Base-by-base conservation (phyloP, 371 early-diverging fungal species). In the Mucor mucedo region DNA sequence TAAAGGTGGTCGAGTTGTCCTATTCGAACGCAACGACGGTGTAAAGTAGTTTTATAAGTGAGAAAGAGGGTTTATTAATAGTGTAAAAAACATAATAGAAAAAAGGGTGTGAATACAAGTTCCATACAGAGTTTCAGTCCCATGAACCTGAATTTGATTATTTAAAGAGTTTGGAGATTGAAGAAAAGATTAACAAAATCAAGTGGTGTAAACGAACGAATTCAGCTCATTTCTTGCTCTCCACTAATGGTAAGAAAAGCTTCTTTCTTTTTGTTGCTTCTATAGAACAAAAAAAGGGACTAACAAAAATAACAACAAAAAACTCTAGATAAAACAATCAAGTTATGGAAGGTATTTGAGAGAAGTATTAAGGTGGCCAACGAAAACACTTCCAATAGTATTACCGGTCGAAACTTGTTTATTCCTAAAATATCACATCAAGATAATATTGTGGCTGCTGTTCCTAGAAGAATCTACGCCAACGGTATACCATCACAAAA, bases 111-210 rank as follows among this genome's bases (percentile, higher is more conserved):
- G 99, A 98, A 76, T 99, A 98, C 88, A 94, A 94, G 81, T 98
- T 99, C 73, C 94, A 94, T 71, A 97, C 99, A 47, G 99, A 98
- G 78, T 98, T 98, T 71, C 98, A 98, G 76, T 98, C 98, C 58
- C 99, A 99, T 83, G 96, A 98, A 76, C 95, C 98, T 38, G 98
- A 98, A 85, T 99, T 99, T 72, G 99, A 99, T 81, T 99, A 98
- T 77, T 87, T 99, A 60, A 98, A 99, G 85, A 95, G 95, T 85
- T 87, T 98, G 76, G 99, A 99, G 75, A 98, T 99, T 62, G 96
- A 98, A 76, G 99, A 99, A 72, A 98, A 98, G 79, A 98, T 99
- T 79, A 98, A 98, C 80, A 94, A 98, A 73, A 98, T 99, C 72
- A 93, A 96, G 65, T 97, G 98, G 96, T 93, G 96, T 79, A 90